Evolutionary conservation across 176 grass and related monocot genomes (phyloP).

Genomic region (Secale cereale): DNA sequence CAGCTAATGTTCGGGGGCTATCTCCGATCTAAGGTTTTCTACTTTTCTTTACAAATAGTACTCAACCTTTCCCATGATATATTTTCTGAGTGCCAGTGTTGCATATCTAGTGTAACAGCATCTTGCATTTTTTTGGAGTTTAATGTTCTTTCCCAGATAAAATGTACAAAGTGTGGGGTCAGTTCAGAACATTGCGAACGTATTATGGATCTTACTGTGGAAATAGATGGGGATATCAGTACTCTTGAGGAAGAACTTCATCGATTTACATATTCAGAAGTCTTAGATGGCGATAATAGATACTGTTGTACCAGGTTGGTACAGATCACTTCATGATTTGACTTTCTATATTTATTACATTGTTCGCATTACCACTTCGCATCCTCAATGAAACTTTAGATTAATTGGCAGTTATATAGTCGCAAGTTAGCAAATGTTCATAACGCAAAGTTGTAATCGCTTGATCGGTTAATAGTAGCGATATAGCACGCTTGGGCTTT

Average conservation of each 20-base stretch:
- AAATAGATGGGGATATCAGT: slow-evolving; percentile 75
- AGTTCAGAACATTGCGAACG: slow-evolving; percentile 74
- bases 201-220: slow-evolving; percentile 92
- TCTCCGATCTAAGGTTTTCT: slow-evolving; percentile 79
- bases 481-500: neutral
- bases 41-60: slow-evolving; percentile 26
- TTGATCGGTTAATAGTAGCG: neutral
- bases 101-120: too few relatives aligned
- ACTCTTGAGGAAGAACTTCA: slow-evolving; percentile 80
- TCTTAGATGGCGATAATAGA: slow-evolving; percentile 88
- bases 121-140: neutral
- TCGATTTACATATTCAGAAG: slow-evolving; percentile 80
- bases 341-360: neutral
- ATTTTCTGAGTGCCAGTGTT: slow-evolving; percentile 3
- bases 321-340: slow-evolving; percentile 1
- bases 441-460: neutral
- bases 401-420: neutral
- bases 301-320: slow-evolving; percentile 80
- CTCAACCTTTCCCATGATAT: neutral
- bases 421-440: slow-evolving; percentile 12
- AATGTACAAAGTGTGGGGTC: slow-evolving; percentile 61
- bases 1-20: slow-evolving; percentile 92
- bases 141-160: slow-evolving; percentile 64
- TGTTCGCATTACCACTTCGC: neutral
- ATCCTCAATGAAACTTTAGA: neutral